Evolutionary conservation across 257 asterid genomes (phyloP).

Genomic region (Salvia miltiorrhiza): DNA sequence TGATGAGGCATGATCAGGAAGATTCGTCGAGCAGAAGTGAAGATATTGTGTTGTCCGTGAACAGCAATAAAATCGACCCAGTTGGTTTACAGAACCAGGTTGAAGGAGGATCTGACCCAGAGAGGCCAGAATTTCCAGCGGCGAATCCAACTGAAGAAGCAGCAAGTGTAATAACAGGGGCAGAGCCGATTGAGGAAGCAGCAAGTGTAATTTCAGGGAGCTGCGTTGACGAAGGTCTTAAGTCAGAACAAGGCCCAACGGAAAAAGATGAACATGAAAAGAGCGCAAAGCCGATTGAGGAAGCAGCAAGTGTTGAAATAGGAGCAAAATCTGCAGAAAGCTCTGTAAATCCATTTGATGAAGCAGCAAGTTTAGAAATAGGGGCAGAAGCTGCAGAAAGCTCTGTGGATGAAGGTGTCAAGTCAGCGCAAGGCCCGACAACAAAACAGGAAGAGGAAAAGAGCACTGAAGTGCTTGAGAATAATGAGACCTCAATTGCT

Average conservation of each 20-base stretch:
- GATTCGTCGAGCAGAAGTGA: constrained; percentile 9
- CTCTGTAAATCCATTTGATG: not conserved
- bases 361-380: not conserved
- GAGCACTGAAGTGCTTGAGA: constrained; percentile 15
- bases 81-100: not conserved
- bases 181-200: not conserved
- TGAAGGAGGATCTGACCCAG: not conserved
- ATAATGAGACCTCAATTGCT: not conserved
- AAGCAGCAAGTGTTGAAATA: not conserved
- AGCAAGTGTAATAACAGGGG: not conserved
- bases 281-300: constrained; percentile 2
- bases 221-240: not conserved
- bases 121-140: not conserved
- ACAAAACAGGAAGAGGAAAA: not conserved
- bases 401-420: not conserved
- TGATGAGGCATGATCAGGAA: not conserved
- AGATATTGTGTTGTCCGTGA: constrained; percentile 1
- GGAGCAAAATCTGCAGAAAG: not conserved
- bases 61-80: not conserved
- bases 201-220: not conserved
- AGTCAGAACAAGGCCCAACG: not conserved
- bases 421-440: not conserved
- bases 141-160: not conserved
- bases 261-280: not conserved
- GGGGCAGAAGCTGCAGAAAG: not conserved